phyloP scores from a whole-genome alignment of 495 filamentous ascomycete species.

The Hypomontagnella monticulosa region DNA sequence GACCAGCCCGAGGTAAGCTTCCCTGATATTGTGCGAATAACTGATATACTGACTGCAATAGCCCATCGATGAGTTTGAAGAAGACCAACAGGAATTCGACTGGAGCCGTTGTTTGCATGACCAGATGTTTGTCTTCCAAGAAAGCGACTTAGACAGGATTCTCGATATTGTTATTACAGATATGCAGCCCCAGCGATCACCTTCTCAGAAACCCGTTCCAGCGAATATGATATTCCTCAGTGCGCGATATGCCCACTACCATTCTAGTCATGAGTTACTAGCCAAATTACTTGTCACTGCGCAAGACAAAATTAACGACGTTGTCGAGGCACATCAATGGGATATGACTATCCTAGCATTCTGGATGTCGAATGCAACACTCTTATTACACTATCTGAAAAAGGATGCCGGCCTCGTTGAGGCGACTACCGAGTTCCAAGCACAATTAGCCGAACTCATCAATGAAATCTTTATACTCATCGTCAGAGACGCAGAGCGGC shows the following conservation, averaged over 20 bases:
- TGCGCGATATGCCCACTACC: slow-evolving; percentile 96
- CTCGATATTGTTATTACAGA: slow-evolving; percentile 96
- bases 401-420: slow-evolving; percentile 86
- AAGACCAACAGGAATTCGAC: slow-evolving; percentile 93
- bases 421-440: slow-evolving; percentile 88
- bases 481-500: slow-evolving; percentile 94
- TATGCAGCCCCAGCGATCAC: slow-evolving; percentile 96
- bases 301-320: slow-evolving; percentile 95
- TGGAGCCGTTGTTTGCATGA: slow-evolving; percentile 96
- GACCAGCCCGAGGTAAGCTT: slow-evolving; percentile 87
- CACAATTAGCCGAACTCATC: slow-evolving; percentile 91
- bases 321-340: slow-evolving; percentile 95
- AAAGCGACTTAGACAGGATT: slow-evolving; percentile 86
- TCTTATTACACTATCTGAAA: slow-evolving; percentile 94
- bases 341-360: slow-evolving; percentile 99
- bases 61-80: slow-evolving; percentile 84
- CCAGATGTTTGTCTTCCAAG: slow-evolving; percentile 99
- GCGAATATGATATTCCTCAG: slow-evolving; percentile 97
- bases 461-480: slow-evolving; percentile 99
- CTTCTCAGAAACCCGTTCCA: slow-evolving; percentile 95
- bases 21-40: not conserved
- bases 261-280: slow-evolving; percentile 86
- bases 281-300: slow-evolving; percentile 81
- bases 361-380: slow-evolving; percentile 97
- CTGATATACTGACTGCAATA: slow-evolving; percentile 48